Conservation (phyloP, 176 grass and related monocot genomes). For the Guadua angustifolia region DNA sequence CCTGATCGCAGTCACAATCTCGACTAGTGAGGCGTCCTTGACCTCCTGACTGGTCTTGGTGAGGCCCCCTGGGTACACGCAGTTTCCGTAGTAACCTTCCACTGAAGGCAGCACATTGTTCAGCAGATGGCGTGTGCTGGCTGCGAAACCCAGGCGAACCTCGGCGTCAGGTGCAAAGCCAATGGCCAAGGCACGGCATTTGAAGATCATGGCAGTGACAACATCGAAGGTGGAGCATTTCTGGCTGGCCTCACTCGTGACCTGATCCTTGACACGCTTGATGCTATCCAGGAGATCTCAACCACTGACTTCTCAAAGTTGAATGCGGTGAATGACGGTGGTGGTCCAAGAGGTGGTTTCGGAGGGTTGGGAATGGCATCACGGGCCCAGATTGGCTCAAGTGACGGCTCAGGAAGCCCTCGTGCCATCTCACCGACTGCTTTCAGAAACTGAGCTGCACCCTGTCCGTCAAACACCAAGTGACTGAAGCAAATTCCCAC, state of each 20-base stretch:
- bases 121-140: conserved; percentile 70
- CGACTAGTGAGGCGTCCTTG: conserved; percentile 44
- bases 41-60: conserved; percentile 48
- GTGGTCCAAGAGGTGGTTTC: conserved; percentile 45
- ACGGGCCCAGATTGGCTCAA: conserved; percentile 61
- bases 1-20: conserved; percentile 53
- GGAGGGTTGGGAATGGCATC: conserved; percentile 73
- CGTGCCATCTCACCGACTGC: conserved; percentile 66
- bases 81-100: conserved; percentile 79
- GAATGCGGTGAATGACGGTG: conserved; percentile 48
- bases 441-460: conserved; percentile 65
- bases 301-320: conserved; percentile 59
- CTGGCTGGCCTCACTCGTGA: conserved; percentile 51
- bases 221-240: conserved; percentile 79
- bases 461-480: conserved; percentile 65
- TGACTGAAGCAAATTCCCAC: conserved; percentile 70
- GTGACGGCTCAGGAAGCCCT: conserved; percentile 46
- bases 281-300: conserved; percentile 72
- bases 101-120: conserved; percentile 49
- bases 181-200: conserved; percentile 57
- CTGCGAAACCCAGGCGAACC: conserved; percentile 55
- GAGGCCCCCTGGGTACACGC: conserved; percentile 58
- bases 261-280: conserved; percentile 50
- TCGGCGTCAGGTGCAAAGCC: conserved; percentile 33
- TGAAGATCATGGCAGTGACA: conserved; percentile 70